Base-by-base conservation (phyloP, 768 basidiomycete species). In the Leccinum truebloodii region DNA sequence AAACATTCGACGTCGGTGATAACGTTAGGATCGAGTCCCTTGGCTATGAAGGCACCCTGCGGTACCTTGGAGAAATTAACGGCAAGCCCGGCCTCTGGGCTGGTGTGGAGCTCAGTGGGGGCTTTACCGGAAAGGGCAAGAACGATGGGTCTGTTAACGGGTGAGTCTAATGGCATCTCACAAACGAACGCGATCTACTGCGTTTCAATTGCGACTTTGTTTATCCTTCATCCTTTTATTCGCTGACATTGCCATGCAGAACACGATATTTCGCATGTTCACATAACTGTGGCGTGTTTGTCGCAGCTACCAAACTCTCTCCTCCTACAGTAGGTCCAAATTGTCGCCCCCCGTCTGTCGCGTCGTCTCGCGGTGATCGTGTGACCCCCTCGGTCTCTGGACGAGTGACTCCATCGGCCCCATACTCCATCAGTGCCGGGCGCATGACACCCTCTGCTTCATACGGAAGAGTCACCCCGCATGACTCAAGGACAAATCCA, bases 41-140 rank as follows among this genome's bases (percentile, higher is more conserved):
- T 50, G 94, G 94, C 0, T 90, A 89, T 72, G 95, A 97, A 71
- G 96, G 96, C 18, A 82, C 78, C 9, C 75, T 98, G 49, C 78
- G 85, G 61, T 98, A 86, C 74, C 62, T 95, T 18, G 96, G 96
- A 6, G 83, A 85, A 65, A 95, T 97, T 58, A 88, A 91, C 18
- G 92, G 92, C 54, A 98, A 98, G 73, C 80, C 84, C 3, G 96
- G 95, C 4, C 76, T 87, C 6, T 99, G 93, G 92, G 96, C 92
- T 16, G 96, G 96, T 14, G 92, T 99, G 22, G 93, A 98, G 75
- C 80, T 99, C 22, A 79, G 84, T 65, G 89, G 88, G 37, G 91
- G 92, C 6, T 96, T 94, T 70, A 74, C 82, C 18, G 95, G 96
- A 20, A 92, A 90, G 73, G 96, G 96, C 1, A 99, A 98, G 78